Conservation (phyloP, 2,329 filamentous ascomycete species). For the Claviceps capensis region DNA sequence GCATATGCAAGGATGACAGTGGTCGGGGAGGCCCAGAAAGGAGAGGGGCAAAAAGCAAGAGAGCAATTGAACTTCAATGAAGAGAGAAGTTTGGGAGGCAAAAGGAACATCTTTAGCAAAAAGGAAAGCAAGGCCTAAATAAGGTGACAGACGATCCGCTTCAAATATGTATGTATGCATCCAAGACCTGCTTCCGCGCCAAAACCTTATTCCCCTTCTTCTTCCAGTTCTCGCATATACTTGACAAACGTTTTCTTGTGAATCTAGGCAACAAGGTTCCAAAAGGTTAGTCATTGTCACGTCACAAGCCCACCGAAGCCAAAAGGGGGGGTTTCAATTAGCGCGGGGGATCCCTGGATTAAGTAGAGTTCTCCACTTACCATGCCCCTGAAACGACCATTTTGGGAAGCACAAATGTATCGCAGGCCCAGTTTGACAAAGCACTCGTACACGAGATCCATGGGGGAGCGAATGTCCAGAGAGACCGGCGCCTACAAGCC, state of each 20-base stretch:
- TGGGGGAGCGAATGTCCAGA: conserved; percentile 75
- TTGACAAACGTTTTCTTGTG: conserved; percentile 97
- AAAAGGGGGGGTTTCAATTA: no score
- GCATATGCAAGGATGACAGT: background rate
- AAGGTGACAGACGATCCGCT: background rate
- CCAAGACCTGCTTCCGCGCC: no score
- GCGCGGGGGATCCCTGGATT: no score
- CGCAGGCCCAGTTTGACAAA: conserved; percentile 88
- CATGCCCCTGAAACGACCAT: conserved; percentile 79
- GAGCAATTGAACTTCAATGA: background rate
- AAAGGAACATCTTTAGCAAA: background rate
- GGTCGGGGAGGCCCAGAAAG: no score
- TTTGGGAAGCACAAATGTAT: conserved; percentile 77
- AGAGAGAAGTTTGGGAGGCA: no score
- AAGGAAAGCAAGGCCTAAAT: background rate
- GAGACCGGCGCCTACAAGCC: conserved; percentile 59
- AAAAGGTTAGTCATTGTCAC: background rate
- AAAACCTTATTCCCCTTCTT: conserved; percentile 20
- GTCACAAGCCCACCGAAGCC: no score
- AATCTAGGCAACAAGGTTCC: conserved; percentile 31
- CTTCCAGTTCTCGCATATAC: conserved; percentile 75
- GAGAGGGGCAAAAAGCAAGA: no score
- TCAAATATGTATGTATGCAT: background rate
- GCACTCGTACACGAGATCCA: conserved; percentile 92
- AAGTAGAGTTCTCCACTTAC: conserved; percentile 33